Base-by-base conservation (phyloP, 2,329 filamentous ascomycete species). In the Aspergillus fumigatiaffinis region DNA sequence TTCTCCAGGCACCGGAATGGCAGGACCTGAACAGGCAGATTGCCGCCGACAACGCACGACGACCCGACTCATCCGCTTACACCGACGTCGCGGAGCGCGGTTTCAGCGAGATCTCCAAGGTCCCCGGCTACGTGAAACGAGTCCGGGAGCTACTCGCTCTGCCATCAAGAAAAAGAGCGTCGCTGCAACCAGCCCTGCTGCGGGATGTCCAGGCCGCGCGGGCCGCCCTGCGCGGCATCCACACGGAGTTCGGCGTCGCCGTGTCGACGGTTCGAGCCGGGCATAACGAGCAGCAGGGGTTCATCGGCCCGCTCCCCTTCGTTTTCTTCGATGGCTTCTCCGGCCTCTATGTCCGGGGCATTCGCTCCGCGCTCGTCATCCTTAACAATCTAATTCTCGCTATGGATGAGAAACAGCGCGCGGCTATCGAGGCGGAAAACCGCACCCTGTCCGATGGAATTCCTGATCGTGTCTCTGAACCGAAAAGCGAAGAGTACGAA, bases 1-100 rank as follows among this genome's bases (percentile, higher is more conserved):
- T 76, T 52, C 54, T 76, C 17, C 65, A 69, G 50, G 61, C 68
- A 20, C 71, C 73, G 1, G 69, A 71, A 44, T 76, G 73, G 74
- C 61, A 70, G 21, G 60, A 63, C 6, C 58, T 75, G 41, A 65
- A 68, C 46, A 61, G 64, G 41, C 51, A 67, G 32, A 70, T 74
- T 50, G 65, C 63, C 1, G 59, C 59, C 9, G 59, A 67, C 9
- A 67, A 68, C 50, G 67, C 67, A 12, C 65, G 68, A 32, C 59
- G 66, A 4, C 66, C 68, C 1, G 65, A 67, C 44, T 68, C 68
- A 0, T 69, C 66, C 1, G 63, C 68, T 7, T 69, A 68, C 56
- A 69, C 65, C 4, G 67, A 71, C 42, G 64, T 70, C 28, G 63
- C 66, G 4, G 69, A 71, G 32, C 63, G 69, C 20, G 67, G 64